Evolutionary conservation across 306 rosid genomes (phyloP), one percentile per base, ranked within the genome.

Genomic region (Dicorynia guianensis): DNA sequence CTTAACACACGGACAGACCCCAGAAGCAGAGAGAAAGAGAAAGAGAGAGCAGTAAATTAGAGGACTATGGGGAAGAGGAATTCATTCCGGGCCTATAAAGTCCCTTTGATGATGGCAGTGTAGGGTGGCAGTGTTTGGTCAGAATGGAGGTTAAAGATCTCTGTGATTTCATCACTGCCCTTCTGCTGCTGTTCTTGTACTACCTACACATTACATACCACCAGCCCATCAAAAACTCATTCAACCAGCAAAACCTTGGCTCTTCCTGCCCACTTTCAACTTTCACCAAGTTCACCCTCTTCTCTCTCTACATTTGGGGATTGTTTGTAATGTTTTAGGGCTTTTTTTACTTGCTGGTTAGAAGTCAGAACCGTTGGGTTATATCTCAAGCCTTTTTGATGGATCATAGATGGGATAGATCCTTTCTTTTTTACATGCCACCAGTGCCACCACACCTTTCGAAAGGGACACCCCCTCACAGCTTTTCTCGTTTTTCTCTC

Each of bases 71-170:
- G 86, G 89, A 85, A 82, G 87, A 80, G 80, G 81, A 71, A 85
- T 77, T 71, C 68, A 73, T 67, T 84, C 67, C 82, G 72, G 76
- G 72, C 87, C 84, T 81, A 81, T 79, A 61, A 50, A 42, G 74
- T 56, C 78, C 9, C 48, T 76, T 60, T 77, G 84, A 80, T 88
- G 85, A 86, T 84, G 87, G 76, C 88, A 76, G 87, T 71, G 85
- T 78, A 81, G 39, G 80, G 79, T 79, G 88, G 76, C 93, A 86
- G 88, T 86, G 93, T 84, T 63, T 82, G 87, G 89, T 86, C 93
- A 88, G 90, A 86, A 79, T 74, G 67, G 84, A 81, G 84, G 76
- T 86, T 86, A 85, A 88, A 84, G 87, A 83, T 86, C 85, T 67
- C 84, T 84, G 84, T 80, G 84, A 77, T 72, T 82, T 82, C 90